Conservation (phyloP, 163 green algal species). For the Scenedesmus sp. region DNA sequence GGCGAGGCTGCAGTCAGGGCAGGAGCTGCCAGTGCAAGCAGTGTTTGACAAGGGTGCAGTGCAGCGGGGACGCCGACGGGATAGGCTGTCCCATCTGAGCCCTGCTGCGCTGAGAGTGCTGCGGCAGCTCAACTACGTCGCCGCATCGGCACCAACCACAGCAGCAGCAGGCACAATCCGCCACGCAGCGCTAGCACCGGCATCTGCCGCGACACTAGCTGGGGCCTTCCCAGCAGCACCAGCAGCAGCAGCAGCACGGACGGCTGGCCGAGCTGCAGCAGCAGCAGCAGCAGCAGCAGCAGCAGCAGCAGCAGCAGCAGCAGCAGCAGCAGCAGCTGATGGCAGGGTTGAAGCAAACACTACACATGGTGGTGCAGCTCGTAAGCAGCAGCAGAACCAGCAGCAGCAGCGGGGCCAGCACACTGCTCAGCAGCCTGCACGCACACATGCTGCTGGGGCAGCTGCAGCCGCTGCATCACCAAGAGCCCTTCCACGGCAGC, state of each 20-base stretch:
- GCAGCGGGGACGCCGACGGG: not conserved
- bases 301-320: not conserved
- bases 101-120: not conserved
- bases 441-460: not conserved
- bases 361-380: not conserved
- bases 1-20: not conserved
- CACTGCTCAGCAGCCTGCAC: not conserved
- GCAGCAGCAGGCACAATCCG: not conserved
- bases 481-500: not conserved
- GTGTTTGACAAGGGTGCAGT: not conserved
- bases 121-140: not conserved
- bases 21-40: not conserved
- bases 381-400: not conserved
- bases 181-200: no score
- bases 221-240: not conserved
- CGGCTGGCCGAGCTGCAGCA: not conserved
- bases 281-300: not conserved
- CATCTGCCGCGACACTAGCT: not conserved
- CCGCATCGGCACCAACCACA: not conserved
- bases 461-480: not conserved
- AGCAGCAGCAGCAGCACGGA: not conserved
- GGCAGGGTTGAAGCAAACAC: not conserved
- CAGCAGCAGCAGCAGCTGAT: not conserved
- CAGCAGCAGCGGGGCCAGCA: not conserved
- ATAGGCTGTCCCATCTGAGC: not conserved